phyloP scores from a whole-genome alignment of 106 monocot genomes.

The Dactylorhiza incarnata region DNA sequence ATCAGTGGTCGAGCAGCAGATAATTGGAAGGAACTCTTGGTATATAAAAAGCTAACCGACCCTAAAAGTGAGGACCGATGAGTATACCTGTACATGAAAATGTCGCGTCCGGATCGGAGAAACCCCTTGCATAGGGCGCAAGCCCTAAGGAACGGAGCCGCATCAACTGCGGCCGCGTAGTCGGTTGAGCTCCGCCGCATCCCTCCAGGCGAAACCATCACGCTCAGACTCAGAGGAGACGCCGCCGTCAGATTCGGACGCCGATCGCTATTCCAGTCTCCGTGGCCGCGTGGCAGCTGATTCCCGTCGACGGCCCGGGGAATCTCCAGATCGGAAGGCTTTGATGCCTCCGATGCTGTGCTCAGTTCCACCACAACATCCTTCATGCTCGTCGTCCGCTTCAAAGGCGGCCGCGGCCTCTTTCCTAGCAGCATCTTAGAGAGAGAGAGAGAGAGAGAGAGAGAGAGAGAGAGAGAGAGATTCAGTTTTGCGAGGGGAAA shows the following conservation, averaged over 20 bases:
- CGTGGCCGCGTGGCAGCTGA: background rate
- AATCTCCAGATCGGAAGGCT: slow-evolving; percentile 9
- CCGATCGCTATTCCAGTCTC: background rate
- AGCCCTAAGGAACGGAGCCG: slow-evolving; percentile 32
- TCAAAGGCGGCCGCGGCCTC: slow-evolving; percentile 15
- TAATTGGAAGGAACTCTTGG: too few species aligned
- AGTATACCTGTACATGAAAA: slow-evolving; percentile 48
- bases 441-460: background rate
- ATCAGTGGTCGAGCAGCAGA: too few species aligned
- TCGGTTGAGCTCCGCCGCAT: slow-evolving; percentile 6
- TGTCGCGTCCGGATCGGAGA: slow-evolving; percentile 38
- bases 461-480: background rate
- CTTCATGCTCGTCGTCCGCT: slow-evolving; percentile 20
- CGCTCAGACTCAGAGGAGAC: background rate
- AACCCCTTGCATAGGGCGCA: slow-evolving; percentile 43
- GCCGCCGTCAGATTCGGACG: background rate
- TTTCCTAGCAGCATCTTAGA: slow-evolving; percentile 18
- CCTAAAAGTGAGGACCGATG: background rate
- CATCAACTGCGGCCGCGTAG: slow-evolving; percentile 6
- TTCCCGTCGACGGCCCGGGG: background rate
- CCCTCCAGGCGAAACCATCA: background rate
- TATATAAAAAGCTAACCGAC: background rate
- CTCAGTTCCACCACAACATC: slow-evolving; percentile 9
- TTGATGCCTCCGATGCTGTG: background rate
- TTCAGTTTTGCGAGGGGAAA: background rate